A percentile compares a stretch with the other conserved stretches of the same genome.
phyloP scores from a whole-genome alignment of 2,329 filamentous ascomycete species.

The Amauroascus verrucosus region DNA sequence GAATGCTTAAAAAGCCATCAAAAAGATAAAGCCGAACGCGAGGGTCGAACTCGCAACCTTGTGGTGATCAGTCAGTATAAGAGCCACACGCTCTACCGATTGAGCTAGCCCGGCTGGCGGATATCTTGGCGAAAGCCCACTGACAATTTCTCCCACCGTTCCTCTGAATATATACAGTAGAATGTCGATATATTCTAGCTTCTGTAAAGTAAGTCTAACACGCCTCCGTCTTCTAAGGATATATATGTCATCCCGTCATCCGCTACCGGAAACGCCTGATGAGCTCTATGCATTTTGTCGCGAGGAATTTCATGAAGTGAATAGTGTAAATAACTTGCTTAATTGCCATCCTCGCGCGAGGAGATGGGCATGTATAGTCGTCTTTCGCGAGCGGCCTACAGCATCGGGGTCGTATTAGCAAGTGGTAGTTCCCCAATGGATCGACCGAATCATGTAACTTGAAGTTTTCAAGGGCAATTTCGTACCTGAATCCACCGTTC shows the following conservation, averaged over 20 bases:
- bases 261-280: no score
- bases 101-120: conserved; percentile 39
- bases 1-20: no score
- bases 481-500: conserved; percentile 46
- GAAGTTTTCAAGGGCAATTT: no score
- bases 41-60: conserved; percentile 36
- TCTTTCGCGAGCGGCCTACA: conserved; percentile 39
- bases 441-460: no score
- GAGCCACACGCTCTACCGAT: conserved; percentile 44
- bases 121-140: not conserved
- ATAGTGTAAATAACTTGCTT: not conserved
- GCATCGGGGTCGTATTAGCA: not conserved
- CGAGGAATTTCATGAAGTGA: not conserved
- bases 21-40: conserved; percentile 29
- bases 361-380: conserved; percentile 44
- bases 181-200: not conserved
- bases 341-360: conserved; percentile 18
- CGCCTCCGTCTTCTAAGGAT: not conserved
- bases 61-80: conserved; percentile 27
- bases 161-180: not conserved
- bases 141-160: not conserved
- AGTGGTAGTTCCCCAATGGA: no score
- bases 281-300: not conserved
- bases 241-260: no score
- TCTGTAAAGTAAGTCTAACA: not conserved